Evolutionary conservation across 2,329 filamentous ascomycete genomes (phyloP).

Genomic region (Penicillium sp.): DNA sequence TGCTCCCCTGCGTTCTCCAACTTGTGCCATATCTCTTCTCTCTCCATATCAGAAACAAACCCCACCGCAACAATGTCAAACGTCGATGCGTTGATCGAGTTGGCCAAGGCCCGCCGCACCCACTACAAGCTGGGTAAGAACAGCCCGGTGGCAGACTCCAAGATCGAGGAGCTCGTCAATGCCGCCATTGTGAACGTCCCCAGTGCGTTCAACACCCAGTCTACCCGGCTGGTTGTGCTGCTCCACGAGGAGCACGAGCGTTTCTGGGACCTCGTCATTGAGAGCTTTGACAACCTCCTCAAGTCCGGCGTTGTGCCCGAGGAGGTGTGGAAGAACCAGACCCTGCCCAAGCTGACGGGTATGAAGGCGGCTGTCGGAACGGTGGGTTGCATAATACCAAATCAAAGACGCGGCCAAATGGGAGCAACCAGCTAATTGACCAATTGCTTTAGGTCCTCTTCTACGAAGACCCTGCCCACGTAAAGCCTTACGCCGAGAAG

Average conservation of each 20-base stretch:
- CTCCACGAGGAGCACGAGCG: constrained; percentile 77
- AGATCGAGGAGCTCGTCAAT: constrained; percentile 29
- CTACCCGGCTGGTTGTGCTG: constrained; percentile 71
- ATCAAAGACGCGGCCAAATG: not conserved
- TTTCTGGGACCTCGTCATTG: constrained; percentile 74
- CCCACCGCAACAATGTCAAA: too few relatives aligned
- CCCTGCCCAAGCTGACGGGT: constrained; percentile 21
- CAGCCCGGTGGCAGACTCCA: constrained; percentile 30
- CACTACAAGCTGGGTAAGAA: constrained; percentile 29
- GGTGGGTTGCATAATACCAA: too few relatives aligned
- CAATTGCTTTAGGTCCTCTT: constrained; percentile 60
- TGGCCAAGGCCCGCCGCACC: constrained; percentile 25
- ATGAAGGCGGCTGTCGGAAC: constrained; percentile 71
- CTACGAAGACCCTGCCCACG: constrained; percentile 65
- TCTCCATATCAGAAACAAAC: too few relatives aligned
- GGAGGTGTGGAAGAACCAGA: too few relatives aligned
- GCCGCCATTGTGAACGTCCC: constrained; percentile 63
- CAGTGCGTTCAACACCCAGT: constrained; percentile 80
- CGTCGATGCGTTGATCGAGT: too few relatives aligned
- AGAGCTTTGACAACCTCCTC: constrained; percentile 40
- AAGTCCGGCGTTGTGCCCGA: constrained; percentile 12
- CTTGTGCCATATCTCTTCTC: too few relatives aligned
- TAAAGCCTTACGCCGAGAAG: not conserved
- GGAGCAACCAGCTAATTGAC: not conserved
- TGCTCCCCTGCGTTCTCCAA: too few relatives aligned